These are phyloP conservation scores for Pyrus betulifolia DNA, from an alignment of 306 rosid genomes.

Conservation along the genomic window DNA sequence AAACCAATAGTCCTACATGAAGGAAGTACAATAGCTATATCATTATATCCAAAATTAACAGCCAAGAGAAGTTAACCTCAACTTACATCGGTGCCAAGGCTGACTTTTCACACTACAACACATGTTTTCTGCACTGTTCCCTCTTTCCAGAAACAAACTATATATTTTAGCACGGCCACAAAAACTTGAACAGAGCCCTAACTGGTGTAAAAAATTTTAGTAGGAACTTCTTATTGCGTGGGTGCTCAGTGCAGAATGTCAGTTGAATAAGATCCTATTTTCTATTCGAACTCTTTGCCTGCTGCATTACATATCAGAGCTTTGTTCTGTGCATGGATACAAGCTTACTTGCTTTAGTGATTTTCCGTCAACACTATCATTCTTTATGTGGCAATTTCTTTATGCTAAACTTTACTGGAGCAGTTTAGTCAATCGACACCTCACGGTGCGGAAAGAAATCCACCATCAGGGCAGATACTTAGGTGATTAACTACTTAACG, in stretches of 20 bases:
- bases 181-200: neutral
- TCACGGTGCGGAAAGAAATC: neutral
- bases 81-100: neutral
- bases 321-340: neutral
- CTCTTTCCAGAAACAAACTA: neutral
- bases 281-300: neutral
- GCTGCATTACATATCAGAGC: neutral
- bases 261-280: neutral
- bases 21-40: neutral
- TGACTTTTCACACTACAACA: neutral
- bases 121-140: neutral
- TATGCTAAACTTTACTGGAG: neutral
- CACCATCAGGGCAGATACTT: neutral
- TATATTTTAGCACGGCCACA: neutral
- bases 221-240: neutral
- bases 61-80: neutral
- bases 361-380: neutral
- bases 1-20: too few species aligned
- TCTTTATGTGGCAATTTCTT: neutral
- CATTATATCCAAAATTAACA: neutral
- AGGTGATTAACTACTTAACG: neutral
- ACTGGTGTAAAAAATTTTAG: neutral
- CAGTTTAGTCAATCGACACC: neutral
- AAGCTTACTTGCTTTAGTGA: neutral
- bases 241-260: neutral